A percentile compares a stretch with the other conserved stretches of the same genome.
Evolutionary conservation across 176 grass and related monocot genomes (phyloP).

Genomic region (Canna indica): DNA sequence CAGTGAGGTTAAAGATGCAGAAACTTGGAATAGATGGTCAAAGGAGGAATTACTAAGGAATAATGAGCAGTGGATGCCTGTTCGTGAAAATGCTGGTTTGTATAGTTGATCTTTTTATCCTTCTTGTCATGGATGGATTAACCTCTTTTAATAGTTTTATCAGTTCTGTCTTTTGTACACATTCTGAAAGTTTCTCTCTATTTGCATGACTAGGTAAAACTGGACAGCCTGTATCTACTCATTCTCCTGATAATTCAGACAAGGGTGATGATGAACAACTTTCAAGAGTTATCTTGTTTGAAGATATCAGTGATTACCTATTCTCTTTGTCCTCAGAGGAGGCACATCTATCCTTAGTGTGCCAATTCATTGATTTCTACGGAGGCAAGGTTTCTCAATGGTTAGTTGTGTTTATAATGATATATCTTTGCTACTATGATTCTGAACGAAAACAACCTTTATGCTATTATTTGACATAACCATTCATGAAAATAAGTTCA

Average conservation of each 20-base stretch:
- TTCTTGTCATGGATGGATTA: constrained; percentile 14
- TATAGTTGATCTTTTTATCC: not conserved
- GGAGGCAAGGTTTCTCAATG: constrained; percentile 84
- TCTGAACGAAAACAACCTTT: not conserved
- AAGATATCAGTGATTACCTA: constrained; percentile 69
- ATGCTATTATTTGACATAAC: not conserved
- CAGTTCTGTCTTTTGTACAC: not conserved
- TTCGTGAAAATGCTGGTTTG: constrained; percentile 64
- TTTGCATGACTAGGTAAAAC: constrained; percentile 8
- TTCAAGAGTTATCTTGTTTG: constrained; percentile 92
- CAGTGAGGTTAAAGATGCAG: constrained; percentile 83
- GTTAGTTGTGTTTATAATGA: constrained; percentile 28
- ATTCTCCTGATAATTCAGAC: constrained; percentile 32
- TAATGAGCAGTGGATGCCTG: constrained; percentile 80
- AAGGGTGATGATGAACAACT: constrained; percentile 64
- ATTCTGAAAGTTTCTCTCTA: not conserved
- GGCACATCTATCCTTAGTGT: constrained; percentile 75
- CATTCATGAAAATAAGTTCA: not conserved
- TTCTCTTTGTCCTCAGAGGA: constrained; percentile 88
- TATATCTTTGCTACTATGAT: not conserved
- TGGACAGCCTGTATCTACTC: constrained; percentile 24
- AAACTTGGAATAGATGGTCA: constrained; percentile 95
- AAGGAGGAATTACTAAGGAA: constrained; percentile 64
- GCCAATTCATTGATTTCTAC: constrained; percentile 94
- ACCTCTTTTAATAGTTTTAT: not conserved